Conservation (phyloP, 176 grass and related monocot genomes). For the Oryza glaberrima region DNA sequence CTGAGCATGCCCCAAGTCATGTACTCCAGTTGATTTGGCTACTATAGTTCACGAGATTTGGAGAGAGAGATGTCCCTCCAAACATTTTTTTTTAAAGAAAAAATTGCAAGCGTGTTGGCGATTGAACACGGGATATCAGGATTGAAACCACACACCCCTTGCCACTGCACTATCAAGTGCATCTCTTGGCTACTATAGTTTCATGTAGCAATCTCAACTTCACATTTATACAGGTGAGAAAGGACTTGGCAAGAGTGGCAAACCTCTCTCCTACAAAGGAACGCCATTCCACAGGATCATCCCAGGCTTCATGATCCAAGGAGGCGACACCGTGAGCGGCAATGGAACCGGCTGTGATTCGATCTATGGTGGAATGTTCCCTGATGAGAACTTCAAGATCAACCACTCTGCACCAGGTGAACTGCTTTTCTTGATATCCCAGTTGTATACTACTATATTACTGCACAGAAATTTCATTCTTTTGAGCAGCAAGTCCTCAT, state of each 20-base stretch:
- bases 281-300: slow-evolving; percentile 93
- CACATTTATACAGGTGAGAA: slow-evolving; percentile 76
- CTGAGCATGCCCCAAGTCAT: not conserved
- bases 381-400: slow-evolving; percentile 97
- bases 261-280: slow-evolving; percentile 93
- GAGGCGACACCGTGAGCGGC: slow-evolving; percentile 89
- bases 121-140: too few species aligned
- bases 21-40: not conserved
- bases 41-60: not conserved
- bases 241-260: slow-evolving; percentile 84
- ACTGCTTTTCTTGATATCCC: not conserved
- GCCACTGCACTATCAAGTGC: too few species aligned
- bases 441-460: not conserved
- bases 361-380: slow-evolving; percentile 78
- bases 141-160: too few species aligned
- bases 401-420: slow-evolving; percentile 95
- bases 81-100: too few species aligned
- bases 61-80: too few species aligned
- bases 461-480: not conserved
- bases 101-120: too few species aligned
- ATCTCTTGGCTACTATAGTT: not conserved
- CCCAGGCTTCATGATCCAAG: slow-evolving; percentile 98
- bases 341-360: slow-evolving; percentile 94
- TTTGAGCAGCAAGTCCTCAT: not conserved
- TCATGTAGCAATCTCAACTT: not conserved